phyloP scores from a whole-genome alignment of 352 stramenopile genomes.

The Phytophthora cactorum region DNA sequence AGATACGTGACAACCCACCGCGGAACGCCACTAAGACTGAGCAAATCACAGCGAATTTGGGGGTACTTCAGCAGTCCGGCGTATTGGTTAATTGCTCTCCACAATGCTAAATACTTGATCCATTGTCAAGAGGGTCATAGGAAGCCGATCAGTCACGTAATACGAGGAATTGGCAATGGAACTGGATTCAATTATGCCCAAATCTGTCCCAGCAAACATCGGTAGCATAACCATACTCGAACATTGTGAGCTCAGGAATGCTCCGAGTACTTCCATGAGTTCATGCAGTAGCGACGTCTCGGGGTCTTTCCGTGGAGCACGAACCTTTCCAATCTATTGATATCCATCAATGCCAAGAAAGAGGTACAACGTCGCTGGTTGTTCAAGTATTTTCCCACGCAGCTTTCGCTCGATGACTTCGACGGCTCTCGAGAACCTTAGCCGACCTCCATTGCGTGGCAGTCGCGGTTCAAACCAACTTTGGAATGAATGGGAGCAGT shows the following conservation, averaged over 20 bases:
- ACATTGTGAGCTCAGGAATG: neutral
- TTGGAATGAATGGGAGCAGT: slow-evolving; percentile 26
- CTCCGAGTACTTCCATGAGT: slow-evolving; percentile 5
- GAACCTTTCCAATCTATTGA: slow-evolving; percentile 35
- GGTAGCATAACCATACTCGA: slow-evolving; percentile 17
- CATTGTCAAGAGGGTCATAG: neutral
- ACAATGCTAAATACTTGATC: neutral
- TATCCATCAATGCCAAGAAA: slow-evolving; percentile 48
- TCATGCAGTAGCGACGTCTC: slow-evolving; percentile 12
- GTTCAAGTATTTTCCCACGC: neutral
- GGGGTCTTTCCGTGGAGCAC: neutral
- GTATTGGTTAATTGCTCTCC: neutral
- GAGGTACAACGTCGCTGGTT: slow-evolving; percentile 23
- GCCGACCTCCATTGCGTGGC: slow-evolving; percentile 7
- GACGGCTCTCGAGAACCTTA: neutral
- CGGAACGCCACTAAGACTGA: slow-evolving; percentile 18
- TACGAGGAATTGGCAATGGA: neutral
- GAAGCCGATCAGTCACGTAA: neutral
- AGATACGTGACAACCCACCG: slow-evolving; percentile 21
- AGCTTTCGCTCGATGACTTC: slow-evolving; percentile 21
- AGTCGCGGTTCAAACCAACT: slow-evolving; percentile 9
- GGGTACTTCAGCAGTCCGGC: neutral
- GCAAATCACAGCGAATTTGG: slow-evolving; percentile 12
- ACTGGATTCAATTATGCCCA: neutral
- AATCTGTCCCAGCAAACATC: slow-evolving; percentile 3